Conservation (phyloP, 495 filamentous ascomycete species). For the Aspergillus nidulans region DNA sequence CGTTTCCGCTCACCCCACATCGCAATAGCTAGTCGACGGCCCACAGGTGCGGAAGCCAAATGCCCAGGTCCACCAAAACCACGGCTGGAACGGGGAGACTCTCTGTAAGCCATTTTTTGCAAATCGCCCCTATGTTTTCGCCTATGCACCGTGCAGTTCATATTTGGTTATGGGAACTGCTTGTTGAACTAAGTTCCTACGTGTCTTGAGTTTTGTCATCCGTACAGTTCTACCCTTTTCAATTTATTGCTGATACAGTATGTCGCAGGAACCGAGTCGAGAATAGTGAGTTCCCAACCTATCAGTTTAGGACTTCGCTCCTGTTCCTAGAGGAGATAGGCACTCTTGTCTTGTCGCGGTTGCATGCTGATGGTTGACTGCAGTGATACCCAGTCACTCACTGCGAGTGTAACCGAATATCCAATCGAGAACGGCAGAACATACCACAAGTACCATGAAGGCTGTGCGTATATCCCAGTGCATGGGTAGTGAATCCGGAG, state of each 20-base stretch:
- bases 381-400: constrained; percentile 48
- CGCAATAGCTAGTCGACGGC: not conserved
- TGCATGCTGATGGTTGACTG: not conserved
- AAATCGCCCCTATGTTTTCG: not conserved
- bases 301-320: too few relatives aligned
- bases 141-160: not conserved
- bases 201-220: not conserved
- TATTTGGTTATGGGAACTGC: not conserved
- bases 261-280: constrained; percentile 18
- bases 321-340: too few relatives aligned
- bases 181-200: not conserved
- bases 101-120: constrained; percentile 20
- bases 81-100: constrained; percentile 12
- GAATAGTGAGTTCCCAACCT: constrained; percentile 18
- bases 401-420: constrained; percentile 47
- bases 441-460: constrained; percentile 56
- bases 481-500: not conserved
- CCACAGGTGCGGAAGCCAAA: constrained; percentile 1
- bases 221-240: not conserved
- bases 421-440: constrained; percentile 52
- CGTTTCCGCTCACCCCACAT: constrained; percentile 15
- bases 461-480: constrained; percentile 34
- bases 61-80: constrained; percentile 12
- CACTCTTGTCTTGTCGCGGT: too few relatives aligned
- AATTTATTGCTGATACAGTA: constrained; percentile 20